phyloP scores from a whole-genome alignment of 73 alveolate genomes.

The Paramecium tetraurelia region DNA sequence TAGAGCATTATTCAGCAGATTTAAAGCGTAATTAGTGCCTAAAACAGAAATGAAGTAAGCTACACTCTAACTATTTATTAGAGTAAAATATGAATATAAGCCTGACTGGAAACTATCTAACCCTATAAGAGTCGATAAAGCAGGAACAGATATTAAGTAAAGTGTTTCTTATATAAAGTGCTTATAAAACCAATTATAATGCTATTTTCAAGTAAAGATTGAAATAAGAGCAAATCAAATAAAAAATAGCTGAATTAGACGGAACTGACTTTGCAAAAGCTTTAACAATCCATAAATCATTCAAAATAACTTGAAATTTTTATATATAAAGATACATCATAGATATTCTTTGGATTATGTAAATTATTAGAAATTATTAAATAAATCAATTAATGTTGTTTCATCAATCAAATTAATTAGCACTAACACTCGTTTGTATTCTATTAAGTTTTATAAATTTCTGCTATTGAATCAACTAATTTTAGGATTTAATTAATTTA shows the following conservation, averaged over 20 bases:
- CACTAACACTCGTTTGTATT: neutral
- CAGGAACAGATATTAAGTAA: conserved; percentile 52
- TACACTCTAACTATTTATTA: neutral
- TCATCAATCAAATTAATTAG: neutral
- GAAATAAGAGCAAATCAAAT: conserved; percentile 46
- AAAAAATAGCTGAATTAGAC: conserved; percentile 51
- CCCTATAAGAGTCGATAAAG: conserved; percentile 59
- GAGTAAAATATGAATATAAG: conserved; percentile 41
- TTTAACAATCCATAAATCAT: conserved; percentile 41
- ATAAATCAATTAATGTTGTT: too few relatives aligned
- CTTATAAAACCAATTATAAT: conserved; percentile 59
- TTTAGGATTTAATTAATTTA: neutral
- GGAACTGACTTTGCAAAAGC: conserved; percentile 56
- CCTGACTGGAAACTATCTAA: conserved; percentile 58
- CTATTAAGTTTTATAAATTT: neutral
- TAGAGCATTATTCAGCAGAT: conserved; percentile 30
- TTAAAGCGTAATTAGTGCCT: conserved; percentile 54
- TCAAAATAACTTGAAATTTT: conserved; percentile 32
- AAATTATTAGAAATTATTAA: too few relatives aligned
- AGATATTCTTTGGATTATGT: neutral
- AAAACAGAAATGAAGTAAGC: conserved; percentile 53
- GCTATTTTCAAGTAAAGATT: conserved; percentile 60
- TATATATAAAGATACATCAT: neutral
- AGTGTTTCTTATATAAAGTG: neutral
- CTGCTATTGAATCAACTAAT: neutral